Base-by-base conservation (phyloP, 768 basidiomycete genomes). In the Chiua virens region DNA sequence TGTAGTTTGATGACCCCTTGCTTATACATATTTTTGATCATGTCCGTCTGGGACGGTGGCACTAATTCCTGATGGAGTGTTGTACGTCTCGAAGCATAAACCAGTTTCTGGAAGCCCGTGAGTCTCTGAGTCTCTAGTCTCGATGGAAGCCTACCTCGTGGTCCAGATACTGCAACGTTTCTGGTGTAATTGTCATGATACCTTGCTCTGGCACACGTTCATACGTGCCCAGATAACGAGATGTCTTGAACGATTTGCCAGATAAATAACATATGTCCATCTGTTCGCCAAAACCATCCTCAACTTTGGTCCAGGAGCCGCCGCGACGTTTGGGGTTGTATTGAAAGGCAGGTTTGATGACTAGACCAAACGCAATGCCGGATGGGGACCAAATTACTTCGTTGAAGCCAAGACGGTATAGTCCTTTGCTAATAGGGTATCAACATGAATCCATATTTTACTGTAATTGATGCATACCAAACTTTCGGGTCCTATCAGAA, bases 1-100 rank as follows among this genome's bases (percentile, higher is more conserved):
- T 57, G 52, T 10, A 69, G 47, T 40, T 65, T 56, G 49, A 69
- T 62, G 43, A 69, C 50, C 8, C 65, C 67, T 15, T 60, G 47
- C 45, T 41, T 54, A 41, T 67, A 69, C 65, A 67, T 69, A 14
- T 58, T 60, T 13, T 46, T 46, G 34, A 63, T 58, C 63, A 67
- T 67, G 40, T 47, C 51, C 25, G 42, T 43, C 20, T 65, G 67
- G 15, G 52, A 58, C 11, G 67, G 55, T 21, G 64, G 54, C 22
- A 66, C 34, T 17, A 67, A 41, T 40, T 67, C 55, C 20, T 47
- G 52, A 45, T 56, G 59, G 7, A 62, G 42, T 36, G 53, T 59
- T 5, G 67, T 67, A 18, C 35, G 6, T 32, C 28, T 35, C 10
- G 65, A 55, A 27, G 43, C 50, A 10, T 53, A 37, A 25, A 54